Evolutionary conservation across 83 land plant species (phyloP), one percentile per base, ranked within the genome.

Genomic region (Thuja plicata): DNA sequence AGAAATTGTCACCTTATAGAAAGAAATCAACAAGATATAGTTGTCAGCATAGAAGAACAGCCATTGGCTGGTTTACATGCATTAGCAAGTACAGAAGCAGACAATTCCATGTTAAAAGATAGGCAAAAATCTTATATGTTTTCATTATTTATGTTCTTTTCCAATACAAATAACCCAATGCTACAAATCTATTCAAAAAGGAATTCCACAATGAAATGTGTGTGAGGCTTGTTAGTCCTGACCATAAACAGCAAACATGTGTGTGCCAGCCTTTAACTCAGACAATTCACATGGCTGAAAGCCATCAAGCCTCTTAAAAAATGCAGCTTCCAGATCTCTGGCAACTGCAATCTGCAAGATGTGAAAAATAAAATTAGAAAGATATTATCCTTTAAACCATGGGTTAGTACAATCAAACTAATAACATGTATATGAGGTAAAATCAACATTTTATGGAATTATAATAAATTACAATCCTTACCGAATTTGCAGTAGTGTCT

Each of bases 171-270:
- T 24, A 43, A n/a, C 43, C 30, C 50, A 81, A 81, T 12, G 27
- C 50, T 17, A 32, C 55, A 11, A 84, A 48, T 48, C 86, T 46
- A 32, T 50, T 46, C 35, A 48, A 32, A 84, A 84, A n/a, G 55
- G 37, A 48, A 50, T 48, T 12, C 8, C 17, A 32, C 21, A n/a
- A 32, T n/a, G 8, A 30, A 84, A 48, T 15, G 32, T 11, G 19
- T 84, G 30, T 5, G 13, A 88, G 52, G 46, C 30, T 60, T 12
- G 0, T 54, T 15, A 15, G 57, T 54, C 57, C 89, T 48, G 38
- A 97, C 99, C 99, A 96, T 99, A 97, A 76, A 99, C 97, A 84
- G 99, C 98, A 95, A 97, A 99, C 17, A 93, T 88, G 87, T 99
- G 99, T 30, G 94, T 93, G 70, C 99, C 99, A 27, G 97, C 96